Conservation (phyloP, 2,329 filamentous ascomycete genomes). For the Shiraia sp. region DNA sequence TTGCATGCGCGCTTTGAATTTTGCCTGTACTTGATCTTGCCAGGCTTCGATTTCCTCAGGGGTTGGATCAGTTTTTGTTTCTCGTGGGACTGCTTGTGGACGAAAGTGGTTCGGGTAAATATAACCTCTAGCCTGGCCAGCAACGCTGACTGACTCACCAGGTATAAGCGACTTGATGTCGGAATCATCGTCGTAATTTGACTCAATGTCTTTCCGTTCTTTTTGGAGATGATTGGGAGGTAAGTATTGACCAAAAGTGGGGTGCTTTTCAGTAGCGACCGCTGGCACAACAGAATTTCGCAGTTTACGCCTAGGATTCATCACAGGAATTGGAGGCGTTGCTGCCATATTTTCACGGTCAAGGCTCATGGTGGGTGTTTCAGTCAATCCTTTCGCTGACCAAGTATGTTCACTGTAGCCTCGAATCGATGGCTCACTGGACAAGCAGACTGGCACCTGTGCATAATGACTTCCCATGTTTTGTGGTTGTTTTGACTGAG, state of each 20-base stretch:
- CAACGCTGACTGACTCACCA: slow-evolving; percentile 5
- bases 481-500: too few species aligned
- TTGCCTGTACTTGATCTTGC: background rate
- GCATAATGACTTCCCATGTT: too few species aligned
- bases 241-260: background rate
- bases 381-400: too few species aligned
- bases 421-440: too few species aligned
- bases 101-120: background rate
- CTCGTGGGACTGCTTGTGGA: background rate
- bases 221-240: background rate
- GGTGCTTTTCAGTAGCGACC: too few species aligned
- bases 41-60: background rate
- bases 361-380: too few species aligned
- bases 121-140: background rate
- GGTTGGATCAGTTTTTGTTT: background rate
- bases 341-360: too few species aligned
- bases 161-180: slow-evolving; percentile 2
- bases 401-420: too few species aligned
- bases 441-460: too few species aligned
- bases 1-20: background rate
- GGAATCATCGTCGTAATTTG: background rate
- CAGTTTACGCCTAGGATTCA: too few species aligned
- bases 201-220: background rate
- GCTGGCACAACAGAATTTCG: too few species aligned
- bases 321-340: too few species aligned